Base-by-base conservation (phyloP, 495 filamentous ascomycete species). In the Aspergillus egyptiacus region DNA sequence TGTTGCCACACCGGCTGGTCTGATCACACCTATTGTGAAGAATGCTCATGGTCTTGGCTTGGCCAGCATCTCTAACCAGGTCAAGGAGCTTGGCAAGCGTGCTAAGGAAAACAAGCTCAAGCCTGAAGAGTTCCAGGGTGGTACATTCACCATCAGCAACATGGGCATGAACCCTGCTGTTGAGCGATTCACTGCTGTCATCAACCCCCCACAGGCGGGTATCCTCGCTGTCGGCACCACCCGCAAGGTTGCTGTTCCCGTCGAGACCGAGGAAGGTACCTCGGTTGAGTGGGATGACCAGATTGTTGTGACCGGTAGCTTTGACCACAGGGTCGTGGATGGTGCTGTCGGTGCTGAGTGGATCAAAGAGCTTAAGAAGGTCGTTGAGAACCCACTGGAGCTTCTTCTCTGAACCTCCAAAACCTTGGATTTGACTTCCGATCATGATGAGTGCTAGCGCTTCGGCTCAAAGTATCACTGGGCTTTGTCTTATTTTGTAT, bases 81-180 rank as follows among this genome's bases (percentile, higher is more conserved):
- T 99, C 72, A 96, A 96, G 75, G 88, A 95, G 58, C 85, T 99
- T 23, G 89, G 89, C 63, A 96, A 93, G 80, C 89, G 90, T 66
- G 94, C 93, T 33, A 78, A 86, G 40, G 94, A 97, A 51, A 89
- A 89, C 72, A 99, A 97, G 82, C 86, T 99, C 55, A 96, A 96
- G 82, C 94, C 94, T 24, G 90, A 99, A 67, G 90, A 99, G 71
- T 99, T 91, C 83, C 91, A 96, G 74, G 94, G 94, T 35, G 94
- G 94, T 66, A 96, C 89, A 57, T 95, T 99, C 73, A 96, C 91
- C 64, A 99, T 99, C 73, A 91, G 85, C 73, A 99, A 99, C 82
- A 96, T 99, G 94, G 94, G 94, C 65, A 97, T 97, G 93, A 99
- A 99, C 78, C 59, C 83, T 8, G 94, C 94, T 30, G 82, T 99